Evolutionary conservation across 345 rosid species (phyloP), one percentile per base, ranked within the genome.

Genomic region (Populus pruinosa): DNA sequence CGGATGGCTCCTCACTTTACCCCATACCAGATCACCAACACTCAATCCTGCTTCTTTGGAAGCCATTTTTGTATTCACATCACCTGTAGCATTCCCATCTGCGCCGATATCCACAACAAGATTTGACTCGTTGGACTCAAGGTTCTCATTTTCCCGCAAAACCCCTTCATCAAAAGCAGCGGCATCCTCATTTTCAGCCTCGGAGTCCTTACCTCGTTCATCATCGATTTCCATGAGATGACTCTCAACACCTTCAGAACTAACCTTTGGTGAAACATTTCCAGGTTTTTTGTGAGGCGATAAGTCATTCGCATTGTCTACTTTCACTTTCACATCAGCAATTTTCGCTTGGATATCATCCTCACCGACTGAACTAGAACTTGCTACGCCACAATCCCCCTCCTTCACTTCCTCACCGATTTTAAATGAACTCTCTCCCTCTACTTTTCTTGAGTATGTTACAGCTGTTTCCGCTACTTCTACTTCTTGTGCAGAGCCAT

Each of bases 1-100:
- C 0, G 96, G 97, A 85, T 93, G 94, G 81, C 97, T 90, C 85
- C 87, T 88, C 38, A 90, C 94, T 81, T 94, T 94, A 66, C 90
- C 97, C 98, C 98, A 94, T 43, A 94, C 93, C 70, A 94, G 83
- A 86, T 91, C 97, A 21, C 86, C 77, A 13, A 70, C 88, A 82
- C 84, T 50, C 41, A 88, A 73, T 62, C 71, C 82, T 44, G 8
- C 38, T 55, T 80, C 82, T 1, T 59, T 62, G 36, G 76, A n/a
- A 44, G 16, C 69, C 36, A 16, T 36, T 67, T 56, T 76, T 27
- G 36, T 71, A 50, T 67, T 39, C 2, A 11, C 53, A 74, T 76
- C 73, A 49, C 50, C 39, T 53, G 70, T 49, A 12, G 20, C 80
- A 76, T 72, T 49, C 74, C 47, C 76, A 67, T 74, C 71, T 20